Base-by-base conservation (phyloP, 2,329 filamentous ascomycete species). In the Geoglossum cookeanum region DNA sequence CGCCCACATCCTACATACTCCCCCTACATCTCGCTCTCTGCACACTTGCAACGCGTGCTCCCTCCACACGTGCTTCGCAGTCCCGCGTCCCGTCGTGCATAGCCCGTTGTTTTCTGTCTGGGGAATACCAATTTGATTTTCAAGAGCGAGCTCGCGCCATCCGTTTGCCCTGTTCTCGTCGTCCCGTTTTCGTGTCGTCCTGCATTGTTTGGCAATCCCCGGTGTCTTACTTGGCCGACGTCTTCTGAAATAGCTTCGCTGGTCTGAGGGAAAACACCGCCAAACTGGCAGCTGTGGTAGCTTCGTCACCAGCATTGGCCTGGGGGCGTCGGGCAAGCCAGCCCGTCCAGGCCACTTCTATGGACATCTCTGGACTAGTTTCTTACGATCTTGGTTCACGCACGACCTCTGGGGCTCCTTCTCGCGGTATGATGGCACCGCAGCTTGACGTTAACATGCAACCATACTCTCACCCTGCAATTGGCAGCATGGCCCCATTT, bases 401-500 rank as follows among this genome's bases (percentile, higher is more conserved):
- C n/a, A 48, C 55, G 22, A 37, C 61, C 29, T 58, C 62, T 47
- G 55, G 59, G 44, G 51, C 62, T 55, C 54, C 60, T 6, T 33
- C 49, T 35, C 49, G 60, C 56, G 62, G 57, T 13, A 63, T 69
- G 59, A 66, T 72, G 63, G 64, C 65, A 58, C 64, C 69, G 17
- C 65, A 65, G 49, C 59, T 70, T 37, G 62, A 62, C 37, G 64
- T 66, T 42, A 65, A 62, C 57, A 68, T 69, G 55, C 62, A 68
- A 17, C 71, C 69, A 60, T 71, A 70, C 59, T 62, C 67, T 39
- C 68, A 65, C 60, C 64, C 65, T 29, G 63, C 66, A 51, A 61
- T 69, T 13, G 62, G 69, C 22, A 72, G 69, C 61, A 64, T 68
- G n/a, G 57, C 69, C 17, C 65, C 67, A 15, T 68, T 69, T 39